Conservation (phyloP, 352 stramenopile species). For the Globisporangium sylvaticum region DNA sequence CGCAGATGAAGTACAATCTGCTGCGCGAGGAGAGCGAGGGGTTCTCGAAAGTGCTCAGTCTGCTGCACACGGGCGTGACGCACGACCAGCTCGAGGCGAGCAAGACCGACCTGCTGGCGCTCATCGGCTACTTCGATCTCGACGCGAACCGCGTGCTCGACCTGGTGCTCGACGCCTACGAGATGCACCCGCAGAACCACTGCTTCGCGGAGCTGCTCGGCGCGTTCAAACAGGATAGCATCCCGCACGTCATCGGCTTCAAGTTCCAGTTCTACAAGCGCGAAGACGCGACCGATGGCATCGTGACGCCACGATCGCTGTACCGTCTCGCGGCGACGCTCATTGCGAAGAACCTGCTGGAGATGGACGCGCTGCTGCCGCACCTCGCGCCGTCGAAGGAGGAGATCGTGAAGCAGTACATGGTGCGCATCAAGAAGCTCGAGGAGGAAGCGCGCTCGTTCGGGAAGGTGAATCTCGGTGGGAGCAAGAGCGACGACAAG, state of each 20-base stretch:
- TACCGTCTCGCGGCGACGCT: conserved; percentile 87
- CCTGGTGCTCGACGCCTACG: conserved; percentile 90
- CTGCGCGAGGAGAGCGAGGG: conserved; percentile 95
- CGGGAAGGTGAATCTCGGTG: conserved; percentile 70
- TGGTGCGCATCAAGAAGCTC: conserved; percentile 40
- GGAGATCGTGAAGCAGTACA: conserved; percentile 42
- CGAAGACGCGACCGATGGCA: conserved; percentile 24
- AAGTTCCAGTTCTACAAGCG: conserved; percentile 92
- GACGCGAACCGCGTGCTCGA: conserved; percentile 96
- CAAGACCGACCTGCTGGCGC: conserved; percentile 66
- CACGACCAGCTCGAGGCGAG: conserved; percentile 59
- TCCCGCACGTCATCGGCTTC: conserved; percentile 91
- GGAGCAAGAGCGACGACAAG: conserved; percentile 31
- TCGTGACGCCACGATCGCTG: conserved; percentile 61
- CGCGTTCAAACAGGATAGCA: conserved; percentile 69
- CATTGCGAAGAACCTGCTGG: conserved; percentile 74
- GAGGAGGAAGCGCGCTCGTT: conserved; percentile 59
- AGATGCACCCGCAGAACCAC: conserved; percentile 84
- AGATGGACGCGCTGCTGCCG: conserved; percentile 72
- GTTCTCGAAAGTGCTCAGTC: conserved; percentile 90
- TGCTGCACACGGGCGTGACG: conserved; percentile 72
- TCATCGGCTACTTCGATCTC: conserved; percentile 93
- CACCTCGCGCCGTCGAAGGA: conserved; percentile 71
- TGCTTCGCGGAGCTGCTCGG: conserved; percentile 65
- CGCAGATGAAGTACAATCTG: conserved; percentile 96